These are phyloP conservation scores for Glomus cerebriforme DNA, from an alignment of 192 early-diverging fungal species.

Conservation along the genomic window DNA sequence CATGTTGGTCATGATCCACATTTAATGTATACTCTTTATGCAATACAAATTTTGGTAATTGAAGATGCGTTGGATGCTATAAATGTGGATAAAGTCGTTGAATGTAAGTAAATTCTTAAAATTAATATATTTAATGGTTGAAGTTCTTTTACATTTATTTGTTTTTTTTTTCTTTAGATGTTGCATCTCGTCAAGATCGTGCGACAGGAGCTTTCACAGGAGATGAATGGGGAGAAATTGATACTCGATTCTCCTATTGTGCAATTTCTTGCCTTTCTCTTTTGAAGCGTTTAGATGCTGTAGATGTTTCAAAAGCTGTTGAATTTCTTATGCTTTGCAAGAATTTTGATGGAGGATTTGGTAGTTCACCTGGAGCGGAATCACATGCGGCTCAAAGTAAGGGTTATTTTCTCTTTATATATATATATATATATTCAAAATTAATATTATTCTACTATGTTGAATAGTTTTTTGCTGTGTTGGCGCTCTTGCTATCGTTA, in stretches of 20 bases:
- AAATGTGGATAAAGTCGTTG: conserved; percentile 61
- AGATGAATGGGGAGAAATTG: conserved; percentile 92
- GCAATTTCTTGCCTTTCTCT: conserved; percentile 80
- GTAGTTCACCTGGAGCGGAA: conserved; percentile 86
- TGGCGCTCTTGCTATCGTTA: conserved; percentile 82
- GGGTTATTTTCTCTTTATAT: conserved; percentile 27
- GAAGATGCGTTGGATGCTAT: conserved; percentile 80
- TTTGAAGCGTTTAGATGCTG: conserved; percentile 63
- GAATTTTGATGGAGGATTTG: conserved; percentile 98
- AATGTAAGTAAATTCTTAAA: conserved; percentile 56
- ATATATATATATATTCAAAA: conserved; percentile 14
- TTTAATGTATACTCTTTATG: conserved; percentile 87
- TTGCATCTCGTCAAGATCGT: conserved; percentile 60
- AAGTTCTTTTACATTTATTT: neutral
- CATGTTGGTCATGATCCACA: conserved; percentile 87
- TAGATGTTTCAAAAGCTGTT: conserved; percentile 62
- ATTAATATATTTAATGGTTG: neutral
- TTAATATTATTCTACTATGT: neutral
- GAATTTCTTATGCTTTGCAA: conserved; percentile 75
- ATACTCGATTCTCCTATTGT: conserved; percentile 91
- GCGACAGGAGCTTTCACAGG: conserved; percentile 83
- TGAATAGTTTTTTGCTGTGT: conserved; percentile 85
- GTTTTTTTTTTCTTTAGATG: conserved; percentile 47
- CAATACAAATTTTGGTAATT: conserved; percentile 85
- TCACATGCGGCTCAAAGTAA: conserved; percentile 84